Evolutionary conservation across 345 rosid genomes (phyloP), one percentile per base, ranked within the genome.

Genomic region (Euphorbia pulcherrima): DNA sequence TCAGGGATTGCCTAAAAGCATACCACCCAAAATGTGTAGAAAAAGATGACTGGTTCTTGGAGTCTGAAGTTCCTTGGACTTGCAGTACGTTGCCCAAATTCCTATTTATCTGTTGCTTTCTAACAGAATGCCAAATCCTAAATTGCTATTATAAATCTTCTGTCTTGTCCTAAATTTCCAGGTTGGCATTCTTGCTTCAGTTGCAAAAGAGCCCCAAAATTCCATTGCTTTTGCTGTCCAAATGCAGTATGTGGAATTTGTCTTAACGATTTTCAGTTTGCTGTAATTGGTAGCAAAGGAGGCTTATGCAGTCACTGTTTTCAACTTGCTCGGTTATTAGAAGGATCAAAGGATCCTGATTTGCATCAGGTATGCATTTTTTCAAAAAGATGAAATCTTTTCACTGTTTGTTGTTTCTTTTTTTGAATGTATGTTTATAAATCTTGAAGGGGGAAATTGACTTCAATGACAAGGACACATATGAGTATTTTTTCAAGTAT

Each of bases 191-290:
- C 44, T 53, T 86, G 90, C 78, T 69, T 70, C 28, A 33, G 58
- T 17, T 86, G 90, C 67, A 8, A 54, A 14, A 81, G 78, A 35
- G 12, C 79, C 30, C 64, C 90, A n/a, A 86, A 74, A 66, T 71
- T 74, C 46, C 66, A 68, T 47, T 86, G 90, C 85, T 79, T 80
- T 35, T 79, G 81, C 68, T 86, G 88, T 68, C 84, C 85, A 41
- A 68, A 27, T 18, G 86, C 84, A 29, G 69, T 82, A 47, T 86
- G 90, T 17, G 76, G 85, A 23, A 33, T 66, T 56, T 86, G 88
- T 67, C 56, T 68, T 35, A 66, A 59, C 44, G 79, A 55, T 70
- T 57, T 68, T 29, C 73, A 69, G 18, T 84, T 86, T 60, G 79
- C 48, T 1, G 18, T 71, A 13, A 51, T 79, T 44, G 77, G 47